These are phyloP conservation scores for Nothophoma quercina DNA, from an alignment of 2,329 filamentous ascomycete genomes.

Conservation along the genomic window DNA sequence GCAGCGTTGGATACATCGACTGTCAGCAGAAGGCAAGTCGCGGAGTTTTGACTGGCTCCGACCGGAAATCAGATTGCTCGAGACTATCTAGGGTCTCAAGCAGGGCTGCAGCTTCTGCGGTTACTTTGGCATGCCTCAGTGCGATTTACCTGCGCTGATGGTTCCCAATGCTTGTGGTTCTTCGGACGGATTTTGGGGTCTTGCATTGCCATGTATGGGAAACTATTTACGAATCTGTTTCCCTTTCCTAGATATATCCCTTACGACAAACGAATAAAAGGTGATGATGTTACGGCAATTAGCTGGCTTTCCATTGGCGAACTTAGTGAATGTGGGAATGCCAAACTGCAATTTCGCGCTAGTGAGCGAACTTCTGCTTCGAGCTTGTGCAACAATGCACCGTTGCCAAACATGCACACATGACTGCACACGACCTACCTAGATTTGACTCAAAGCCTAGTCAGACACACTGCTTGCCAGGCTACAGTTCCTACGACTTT, in stretches of 20 bases:
- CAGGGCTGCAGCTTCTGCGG: constrained; percentile 37
- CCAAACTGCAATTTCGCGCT: constrained; percentile 34
- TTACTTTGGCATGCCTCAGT: constrained; percentile 42
- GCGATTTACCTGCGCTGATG: constrained; percentile 40
- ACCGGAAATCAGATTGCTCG: constrained; percentile 30
- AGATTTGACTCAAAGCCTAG: background rate
- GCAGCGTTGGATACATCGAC: constrained; percentile 33
- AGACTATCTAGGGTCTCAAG: constrained; percentile 29
- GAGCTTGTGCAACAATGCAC: background rate
- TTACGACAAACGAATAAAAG: constrained; percentile 48
- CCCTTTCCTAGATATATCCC: constrained; percentile 45
- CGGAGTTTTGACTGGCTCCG: constrained; percentile 36
- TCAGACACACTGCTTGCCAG: background rate
- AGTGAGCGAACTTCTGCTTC: constrained; percentile 27
- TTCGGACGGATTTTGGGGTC: constrained; percentile 48
- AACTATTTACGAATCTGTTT: constrained; percentile 45
- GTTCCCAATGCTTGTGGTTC: constrained; percentile 45
- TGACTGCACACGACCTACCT: background rate
- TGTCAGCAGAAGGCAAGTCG: constrained; percentile 38
- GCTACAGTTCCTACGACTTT: background rate
- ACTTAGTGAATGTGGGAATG: constrained; percentile 31
- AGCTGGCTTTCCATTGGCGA: constrained; percentile 29
- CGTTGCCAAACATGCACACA: background rate
- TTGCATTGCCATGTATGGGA: constrained; percentile 50
- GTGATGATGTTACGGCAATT: constrained; percentile 45